A percentile compares a stretch with the other conserved stretches of the same genome.
Evolutionary conservation across 179 eudicot species (phyloP).

Genomic region (Silene vulgaris): DNA sequence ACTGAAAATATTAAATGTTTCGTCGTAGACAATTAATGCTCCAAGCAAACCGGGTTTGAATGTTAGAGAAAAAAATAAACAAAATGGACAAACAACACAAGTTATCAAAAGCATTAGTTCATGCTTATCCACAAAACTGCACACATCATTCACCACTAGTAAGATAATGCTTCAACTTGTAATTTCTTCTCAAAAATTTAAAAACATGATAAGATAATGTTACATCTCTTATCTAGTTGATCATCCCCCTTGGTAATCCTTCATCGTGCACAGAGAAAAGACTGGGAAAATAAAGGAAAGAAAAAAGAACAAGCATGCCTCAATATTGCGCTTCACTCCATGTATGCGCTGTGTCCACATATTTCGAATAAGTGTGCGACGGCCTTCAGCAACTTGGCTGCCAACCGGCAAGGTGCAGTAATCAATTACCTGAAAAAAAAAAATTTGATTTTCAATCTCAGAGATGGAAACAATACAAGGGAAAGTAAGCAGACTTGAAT

Average conservation of each 20-base stretch:
- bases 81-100: not conserved
- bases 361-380: slow-evolving; percentile 78
- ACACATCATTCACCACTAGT: too few relatives aligned
- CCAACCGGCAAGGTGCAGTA: slow-evolving; percentile 82
- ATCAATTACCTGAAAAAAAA: slow-evolving; percentile 66
- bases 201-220: not conserved
- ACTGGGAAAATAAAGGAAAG: not conserved
- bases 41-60: not conserved
- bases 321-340: slow-evolving; percentile 89
- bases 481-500: slow-evolving; percentile 10
- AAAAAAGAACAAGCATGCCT: slow-evolving; percentile 39
- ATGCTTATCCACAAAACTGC: too few relatives aligned
- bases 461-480: not conserved
- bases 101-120: not conserved
- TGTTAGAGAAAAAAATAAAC: not conserved
- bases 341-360: slow-evolving; percentile 97
- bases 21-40: slow-evolving; percentile 5
- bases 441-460: not conserved
- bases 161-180: not conserved
- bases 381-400: slow-evolving; percentile 80
- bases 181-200: too few relatives aligned
- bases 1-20: not conserved
- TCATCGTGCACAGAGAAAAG: not conserved
- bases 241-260: not conserved
- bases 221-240: not conserved